These are phyloP conservation scores for Austroboletus rostrupii DNA, from an alignment of 1,284 basidiomycete genomes.

Conservation along the genomic window DNA sequence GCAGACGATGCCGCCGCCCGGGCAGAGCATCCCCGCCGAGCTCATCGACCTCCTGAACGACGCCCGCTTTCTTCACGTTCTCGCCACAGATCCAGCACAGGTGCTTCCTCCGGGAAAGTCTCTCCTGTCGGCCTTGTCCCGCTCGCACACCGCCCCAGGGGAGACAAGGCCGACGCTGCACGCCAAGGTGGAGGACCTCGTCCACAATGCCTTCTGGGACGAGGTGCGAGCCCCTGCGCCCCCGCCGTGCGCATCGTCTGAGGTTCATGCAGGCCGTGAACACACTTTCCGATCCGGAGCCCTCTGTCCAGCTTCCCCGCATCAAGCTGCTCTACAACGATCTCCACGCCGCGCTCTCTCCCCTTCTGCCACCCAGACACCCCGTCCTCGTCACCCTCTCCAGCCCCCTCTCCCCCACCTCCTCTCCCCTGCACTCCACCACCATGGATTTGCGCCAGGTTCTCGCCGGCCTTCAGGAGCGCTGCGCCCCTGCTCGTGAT, in stretches of 20 bases:
- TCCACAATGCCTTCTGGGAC: constrained; percentile 68
- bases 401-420: constrained; percentile 58
- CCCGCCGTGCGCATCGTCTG: constrained; percentile 11
- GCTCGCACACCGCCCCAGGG: constrained; percentile 29
- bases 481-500: constrained; percentile 68
- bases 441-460: constrained; percentile 49
- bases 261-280: constrained; percentile 36
- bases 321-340: constrained; percentile 53
- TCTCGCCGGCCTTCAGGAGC: constrained; percentile 44
- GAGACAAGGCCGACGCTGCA: constrained; percentile 36
- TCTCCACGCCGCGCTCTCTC: constrained; percentile 44
- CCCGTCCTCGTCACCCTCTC: constrained; percentile 46
- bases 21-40: constrained; percentile 37
- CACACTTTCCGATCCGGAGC: constrained; percentile 41
- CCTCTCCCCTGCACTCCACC: constrained; percentile 58
- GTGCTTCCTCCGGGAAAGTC: constrained; percentile 69
- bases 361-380: constrained; percentile 52
- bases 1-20: constrained; percentile 11
- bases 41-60: constrained; percentile 52
- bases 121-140: constrained; percentile 56
- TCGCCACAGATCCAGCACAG: constrained; percentile 53
- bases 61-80: constrained; percentile 58
- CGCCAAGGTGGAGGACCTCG: constrained; percentile 49
- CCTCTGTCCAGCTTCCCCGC: constrained; percentile 45
- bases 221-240: constrained; percentile 43